Base-by-base conservation (phyloP, 371 early-diverging fungal genomes). In the Syncephalastrum sp. region DNA sequence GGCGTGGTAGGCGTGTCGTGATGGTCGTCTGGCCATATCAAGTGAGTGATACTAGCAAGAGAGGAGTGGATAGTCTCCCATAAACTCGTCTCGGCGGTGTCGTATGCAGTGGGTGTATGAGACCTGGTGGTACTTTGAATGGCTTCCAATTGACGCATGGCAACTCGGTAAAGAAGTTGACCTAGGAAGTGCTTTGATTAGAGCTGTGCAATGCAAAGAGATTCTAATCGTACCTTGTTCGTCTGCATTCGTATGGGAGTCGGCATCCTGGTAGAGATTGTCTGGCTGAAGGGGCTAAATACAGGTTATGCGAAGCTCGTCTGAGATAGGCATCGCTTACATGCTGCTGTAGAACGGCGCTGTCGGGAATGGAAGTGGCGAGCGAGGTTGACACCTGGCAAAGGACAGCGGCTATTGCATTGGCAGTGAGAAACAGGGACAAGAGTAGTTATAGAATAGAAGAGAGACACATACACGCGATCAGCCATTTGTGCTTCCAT, bases 91-190 rank as follows among this genome's bases (percentile, higher is more conserved):
- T 46, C 46, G 16, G n/a, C 25, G 21, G 47, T 54, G 33, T 29
- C 14, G 23, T 41, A 17, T 17, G 27, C 42, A 6, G 13, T 24
- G 10, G 38, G 41, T 42, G 55, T 15, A 29, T 29, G 16, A 14
- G 24, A 21, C 14, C 43, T 25, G n/a, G 50, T 44, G 10, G 54
- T 48, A 33, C 57, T 47, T 27, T 49, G 61, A 4, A 72, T 63
- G 0, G 45, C 43, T 21, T 67, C 54, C 4, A 75, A 46, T 21
- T 72, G 63, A 24, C 68, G 63, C 23, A 67, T 27, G 5, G 75
- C 75, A 47, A 56, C 50, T 25, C 64, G 53, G 43, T 72, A 75
- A 16, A 75, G 43, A 21, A 54, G 53, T 49, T 69, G 64, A n/a
- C 75, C 75, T 62, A 38, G 14, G 10, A 52, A 15, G 50, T 17